A percentile compares a stretch with the other conserved stretches of the same genome.
phyloP scores from a whole-genome alignment of 2,329 filamentous ascomycete species.

The Pseudodiploospora longispora region DNA sequence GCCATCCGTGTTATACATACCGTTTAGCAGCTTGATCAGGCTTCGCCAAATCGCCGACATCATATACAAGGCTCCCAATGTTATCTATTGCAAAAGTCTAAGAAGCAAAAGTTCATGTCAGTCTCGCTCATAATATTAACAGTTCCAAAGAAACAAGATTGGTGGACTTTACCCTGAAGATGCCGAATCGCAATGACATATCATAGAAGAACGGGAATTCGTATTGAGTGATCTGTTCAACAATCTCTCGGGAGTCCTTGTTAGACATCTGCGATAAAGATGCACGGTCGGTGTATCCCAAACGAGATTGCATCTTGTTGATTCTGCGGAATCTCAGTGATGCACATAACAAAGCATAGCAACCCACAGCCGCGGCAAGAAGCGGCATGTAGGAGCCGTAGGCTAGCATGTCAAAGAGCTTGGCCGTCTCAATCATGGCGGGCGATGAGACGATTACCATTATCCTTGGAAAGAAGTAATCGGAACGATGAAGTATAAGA shows the following conservation, averaged over 20 bases:
- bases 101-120: no score
- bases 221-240: slow-evolving; percentile 22
- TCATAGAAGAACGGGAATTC: slow-evolving; percentile 33
- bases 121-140: not conserved
- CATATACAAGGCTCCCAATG: slow-evolving; percentile 27
- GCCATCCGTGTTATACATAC: slow-evolving; percentile 10
- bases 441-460: no score
- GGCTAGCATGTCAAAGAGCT: no score
- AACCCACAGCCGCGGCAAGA: slow-evolving; percentile 13
- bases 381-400: no score
- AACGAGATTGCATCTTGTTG: slow-evolving; percentile 18
- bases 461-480: no score
- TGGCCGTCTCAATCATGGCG: no score
- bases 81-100: slow-evolving; percentile 33
- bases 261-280: slow-evolving; percentile 33
- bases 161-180: slow-evolving; percentile 27
- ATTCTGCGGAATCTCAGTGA: slow-evolving; percentile 28
- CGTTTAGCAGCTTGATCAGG: slow-evolving; percentile 25
- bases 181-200: slow-evolving; percentile 28
- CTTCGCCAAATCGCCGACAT: slow-evolving; percentile 27
- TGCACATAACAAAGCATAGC: slow-evolving; percentile 26
- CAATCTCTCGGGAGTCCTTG: slow-evolving; percentile 36
- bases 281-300: slow-evolving; percentile 25
- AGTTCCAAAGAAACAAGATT: no score
- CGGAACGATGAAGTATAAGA: no score